Percentiles rank a stretch among this genome's conserved stretches.
Evolutionary conservation across 2,329 filamentous ascomycete species (phyloP).

Genomic region (Claviceps arundinis): DNA sequence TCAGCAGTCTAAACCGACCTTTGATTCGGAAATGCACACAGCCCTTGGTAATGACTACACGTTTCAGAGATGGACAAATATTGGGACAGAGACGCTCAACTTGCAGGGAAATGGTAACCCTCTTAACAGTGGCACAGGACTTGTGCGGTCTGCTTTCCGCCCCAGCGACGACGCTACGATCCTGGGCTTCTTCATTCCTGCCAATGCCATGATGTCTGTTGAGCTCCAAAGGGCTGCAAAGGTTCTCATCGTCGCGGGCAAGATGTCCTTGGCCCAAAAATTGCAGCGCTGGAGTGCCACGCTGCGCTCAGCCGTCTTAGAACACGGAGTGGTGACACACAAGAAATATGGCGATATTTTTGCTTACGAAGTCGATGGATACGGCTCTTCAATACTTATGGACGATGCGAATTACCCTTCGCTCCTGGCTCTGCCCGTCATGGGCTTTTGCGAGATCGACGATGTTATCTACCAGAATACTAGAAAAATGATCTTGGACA

Average conservation of each 20-base stretch:
- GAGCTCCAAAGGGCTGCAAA: constrained; percentile 65
- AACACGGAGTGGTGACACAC: constrained; percentile 70
- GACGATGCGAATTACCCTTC: constrained; percentile 83
- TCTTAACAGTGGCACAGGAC: constrained; percentile 66
- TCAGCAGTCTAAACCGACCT: constrained; percentile 70
- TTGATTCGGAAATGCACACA: constrained; percentile 50
- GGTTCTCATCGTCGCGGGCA: constrained; percentile 50
- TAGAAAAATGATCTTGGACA: constrained; percentile 59
- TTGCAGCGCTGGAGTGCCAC: constrained; percentile 45
- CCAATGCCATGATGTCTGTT: constrained; percentile 91
- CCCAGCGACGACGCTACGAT: constrained; percentile 94
- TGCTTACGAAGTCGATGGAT: constrained; percentile 80
- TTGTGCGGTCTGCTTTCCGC: constrained; percentile 83
- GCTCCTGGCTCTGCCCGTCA: constrained; percentile 60
- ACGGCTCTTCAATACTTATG: constrained; percentile 72
- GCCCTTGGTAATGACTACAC: constrained; percentile 69
- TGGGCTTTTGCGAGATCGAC: constrained; percentile 55
- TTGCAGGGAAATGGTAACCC: constrained; percentile 83
- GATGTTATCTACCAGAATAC: constrained; percentile 79
- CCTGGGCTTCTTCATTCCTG: constrained; percentile 85
- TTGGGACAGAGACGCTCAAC: constrained; percentile 81
- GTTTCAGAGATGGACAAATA: constrained; percentile 67
- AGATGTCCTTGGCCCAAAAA: constrained; percentile 36
- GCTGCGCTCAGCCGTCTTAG: constrained; percentile 67
- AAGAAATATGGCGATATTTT: constrained; percentile 67